A percentile compares a stretch with the other conserved stretches of the same genome.
These are phyloP conservation scores for Buxus sempervirens DNA, from an alignment of 164 flowering plant species.

Conservation along the genomic window DNA sequence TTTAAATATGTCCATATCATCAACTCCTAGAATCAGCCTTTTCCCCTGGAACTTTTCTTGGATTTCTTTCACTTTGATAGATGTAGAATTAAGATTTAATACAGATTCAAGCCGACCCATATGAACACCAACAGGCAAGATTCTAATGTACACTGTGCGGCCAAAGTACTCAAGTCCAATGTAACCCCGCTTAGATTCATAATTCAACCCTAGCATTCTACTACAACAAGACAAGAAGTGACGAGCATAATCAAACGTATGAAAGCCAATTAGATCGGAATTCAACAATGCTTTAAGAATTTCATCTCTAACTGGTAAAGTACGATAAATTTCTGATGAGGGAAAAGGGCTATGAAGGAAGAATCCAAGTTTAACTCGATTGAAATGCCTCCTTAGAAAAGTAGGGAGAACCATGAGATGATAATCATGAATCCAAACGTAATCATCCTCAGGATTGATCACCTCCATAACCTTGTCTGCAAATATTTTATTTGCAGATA, in stretches of 20 bases:
- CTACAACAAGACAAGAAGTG: too few relatives aligned
- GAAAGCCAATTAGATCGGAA: too few relatives aligned
- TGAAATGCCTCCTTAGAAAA: conserved; percentile 23
- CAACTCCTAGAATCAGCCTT: conserved; percentile 9
- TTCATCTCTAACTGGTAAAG: conserved; percentile 24
- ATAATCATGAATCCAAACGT: conserved; percentile 9
- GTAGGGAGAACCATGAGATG: conserved; percentile 20
- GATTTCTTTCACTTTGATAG: conserved; percentile 13
- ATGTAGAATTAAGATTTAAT: conserved; percentile 4
- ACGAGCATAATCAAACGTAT: too few relatives aligned
- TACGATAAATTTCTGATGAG: conserved; percentile 23
- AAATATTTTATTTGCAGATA: conserved; percentile 31
- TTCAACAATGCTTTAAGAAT: conserved; percentile 21
- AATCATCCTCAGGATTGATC: conserved; percentile 11
- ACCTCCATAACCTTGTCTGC: conserved; percentile 33
- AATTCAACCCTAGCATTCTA: conserved; percentile 15
- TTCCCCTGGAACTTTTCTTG: conserved; percentile 11
- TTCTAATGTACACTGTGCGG: conserved; percentile 14
- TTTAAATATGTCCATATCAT: too few relatives aligned
- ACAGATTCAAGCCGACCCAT: conserved; percentile 18
- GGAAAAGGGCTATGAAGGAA: conserved; percentile 24
- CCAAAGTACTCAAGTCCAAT: conserved; percentile 12
- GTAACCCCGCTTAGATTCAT: conserved; percentile 20
- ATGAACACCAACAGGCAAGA: conserved; percentile 21
- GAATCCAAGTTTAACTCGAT: conserved; percentile 21